Percentiles rank a stretch among this genome's conserved stretches.
These are phyloP conservation scores for Macrotyloma uniflorum DNA, from an alignment of 306 rosid genomes.

Conservation along the genomic window DNA sequence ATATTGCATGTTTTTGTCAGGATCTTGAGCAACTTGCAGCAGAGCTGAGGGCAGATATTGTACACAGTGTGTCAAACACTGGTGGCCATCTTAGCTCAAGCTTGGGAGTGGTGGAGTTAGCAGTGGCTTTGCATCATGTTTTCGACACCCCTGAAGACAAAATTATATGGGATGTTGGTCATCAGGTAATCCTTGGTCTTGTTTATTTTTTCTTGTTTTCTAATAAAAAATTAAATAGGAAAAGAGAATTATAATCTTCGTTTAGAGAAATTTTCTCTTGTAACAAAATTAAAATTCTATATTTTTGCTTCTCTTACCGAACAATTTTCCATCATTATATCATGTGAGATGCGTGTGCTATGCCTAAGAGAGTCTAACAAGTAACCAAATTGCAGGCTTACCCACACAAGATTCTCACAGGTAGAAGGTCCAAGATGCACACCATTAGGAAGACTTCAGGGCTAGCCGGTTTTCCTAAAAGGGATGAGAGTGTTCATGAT, in stretches of 20 bases:
- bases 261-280: slow-evolving; percentile 8
- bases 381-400: slow-evolving; percentile 71
- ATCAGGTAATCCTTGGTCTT: slow-evolving; percentile 59
- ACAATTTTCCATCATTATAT: background rate
- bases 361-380: slow-evolving; percentile 40
- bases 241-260: background rate
- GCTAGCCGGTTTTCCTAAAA: slow-evolving; percentile 88
- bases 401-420: slow-evolving; percentile 93
- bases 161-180: slow-evolving; percentile 98
- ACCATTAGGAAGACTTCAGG: slow-evolving; percentile 92
- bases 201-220: background rate
- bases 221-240: background rate
- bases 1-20: slow-evolving; percentile 39
- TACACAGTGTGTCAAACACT: slow-evolving; percentile 58
- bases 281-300: background rate
- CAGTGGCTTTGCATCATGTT: slow-evolving; percentile 89
- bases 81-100: slow-evolving; percentile 98
- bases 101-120: slow-evolving; percentile 87
- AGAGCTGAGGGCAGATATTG: slow-evolving; percentile 84
- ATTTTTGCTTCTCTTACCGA: background rate
- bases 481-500: slow-evolving; percentile 88
- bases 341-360: background rate
- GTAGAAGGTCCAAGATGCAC: slow-evolving; percentile 87
- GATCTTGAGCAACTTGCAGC: slow-evolving; percentile 87
- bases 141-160: slow-evolving; percentile 85